phyloP scores from a whole-genome alignment of 176 grass and related monocot genomes.

The Bromus sterilis region DNA sequence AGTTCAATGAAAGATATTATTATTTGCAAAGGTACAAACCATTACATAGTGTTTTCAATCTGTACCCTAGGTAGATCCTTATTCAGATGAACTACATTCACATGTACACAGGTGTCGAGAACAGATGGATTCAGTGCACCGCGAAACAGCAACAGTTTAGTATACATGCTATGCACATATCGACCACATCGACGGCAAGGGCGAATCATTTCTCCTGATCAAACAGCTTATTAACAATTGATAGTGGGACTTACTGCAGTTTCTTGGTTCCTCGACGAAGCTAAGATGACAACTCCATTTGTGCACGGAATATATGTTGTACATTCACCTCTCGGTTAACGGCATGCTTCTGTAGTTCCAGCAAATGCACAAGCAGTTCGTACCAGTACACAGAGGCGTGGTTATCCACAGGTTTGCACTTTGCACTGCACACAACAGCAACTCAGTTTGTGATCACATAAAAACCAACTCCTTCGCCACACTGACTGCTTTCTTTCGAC shows the following conservation, averaged over 20 bases:
- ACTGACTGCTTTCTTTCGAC: constrained; percentile 45
- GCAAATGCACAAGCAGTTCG: neutral
- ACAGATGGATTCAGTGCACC: neutral
- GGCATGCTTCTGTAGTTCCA: neutral
- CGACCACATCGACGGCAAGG: neutral
- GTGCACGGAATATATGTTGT: neutral
- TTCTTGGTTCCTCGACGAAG: neutral
- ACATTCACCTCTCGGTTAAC: neutral
- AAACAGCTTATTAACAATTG: constrained; percentile 35
- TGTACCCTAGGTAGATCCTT: neutral
- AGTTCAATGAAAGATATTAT: neutral
- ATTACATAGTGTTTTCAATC: neutral
- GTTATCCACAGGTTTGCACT: constrained; percentile 2
- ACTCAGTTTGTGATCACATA: constrained; percentile 3
- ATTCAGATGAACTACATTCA: neutral
- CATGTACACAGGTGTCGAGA: neutral
- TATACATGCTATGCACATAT: constrained; percentile 14
- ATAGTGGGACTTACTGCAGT: neutral
- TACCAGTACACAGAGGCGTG: neutral
- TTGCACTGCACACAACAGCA: neutral
- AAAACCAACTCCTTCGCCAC: constrained; percentile 53
- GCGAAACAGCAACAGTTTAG: neutral
- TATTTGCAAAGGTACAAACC: neutral
- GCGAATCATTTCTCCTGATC: neutral
- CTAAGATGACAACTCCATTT: neutral